These are phyloP conservation scores for Neoscytalidium dimidiatum DNA, from an alignment of 2,329 filamentous ascomycete genomes.

Conservation along the genomic window DNA sequence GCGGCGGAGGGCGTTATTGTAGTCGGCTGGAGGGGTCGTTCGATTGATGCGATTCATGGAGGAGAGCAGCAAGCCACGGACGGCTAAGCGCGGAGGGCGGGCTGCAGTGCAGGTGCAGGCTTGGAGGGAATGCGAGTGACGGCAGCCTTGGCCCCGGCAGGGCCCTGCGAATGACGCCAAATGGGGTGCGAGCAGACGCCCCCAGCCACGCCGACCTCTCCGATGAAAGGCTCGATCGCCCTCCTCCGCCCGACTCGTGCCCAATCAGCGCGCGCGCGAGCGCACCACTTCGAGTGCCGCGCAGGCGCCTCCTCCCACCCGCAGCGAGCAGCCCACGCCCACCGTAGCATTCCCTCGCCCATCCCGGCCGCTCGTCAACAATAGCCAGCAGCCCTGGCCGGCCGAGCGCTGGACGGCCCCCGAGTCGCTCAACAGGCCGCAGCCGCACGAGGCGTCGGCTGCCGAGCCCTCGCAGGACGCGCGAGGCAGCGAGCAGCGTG, in stretches of 20 bases:
- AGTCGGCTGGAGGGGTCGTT: conserved; percentile 14
- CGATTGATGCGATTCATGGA: conserved; percentile 16
- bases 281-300: conserved; percentile 5
- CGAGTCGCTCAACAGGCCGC: background rate
- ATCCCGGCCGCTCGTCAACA: background rate
- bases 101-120: conserved; percentile 2
- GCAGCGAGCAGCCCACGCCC: background rate
- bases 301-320: conserved; percentile 9
- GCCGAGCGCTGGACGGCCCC: background rate
- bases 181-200: conserved; percentile 9
- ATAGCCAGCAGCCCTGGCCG: background rate
- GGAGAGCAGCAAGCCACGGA: conserved; percentile 13
- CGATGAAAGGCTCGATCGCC: conserved; percentile 17
- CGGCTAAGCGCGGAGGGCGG: conserved; percentile 10
- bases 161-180: conserved; percentile 11
- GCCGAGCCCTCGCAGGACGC: background rate
- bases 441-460: background rate
- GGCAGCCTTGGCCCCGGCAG: conserved; percentile 2
- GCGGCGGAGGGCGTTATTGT: conserved; percentile 13
- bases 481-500: background rate
- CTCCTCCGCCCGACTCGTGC: background rate
- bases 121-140: too few relatives aligned
- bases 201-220: conserved; percentile 13
- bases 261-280: background rate
- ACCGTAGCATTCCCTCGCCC: background rate